Evolutionary conservation across 2,329 filamentous ascomycete species (phyloP), one percentile per base, ranked within the genome.

Genomic region (Endoconidiophora laricicola): DNA sequence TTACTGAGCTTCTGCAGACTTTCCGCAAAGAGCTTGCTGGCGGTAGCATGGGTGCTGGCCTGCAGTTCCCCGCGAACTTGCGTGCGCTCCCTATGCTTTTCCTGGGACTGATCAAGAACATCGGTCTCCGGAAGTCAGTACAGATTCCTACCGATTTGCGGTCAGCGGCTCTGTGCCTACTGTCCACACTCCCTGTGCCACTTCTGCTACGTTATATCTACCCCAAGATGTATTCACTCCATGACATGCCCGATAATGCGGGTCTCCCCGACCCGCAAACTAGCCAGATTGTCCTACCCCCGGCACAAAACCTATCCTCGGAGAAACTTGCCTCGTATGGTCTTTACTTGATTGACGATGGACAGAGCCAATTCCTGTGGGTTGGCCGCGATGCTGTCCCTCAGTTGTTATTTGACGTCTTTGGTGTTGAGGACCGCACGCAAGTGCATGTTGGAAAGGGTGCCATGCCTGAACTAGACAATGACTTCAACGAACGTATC

Each of bases 281-380:
- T 2, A 88, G 86, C 58, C 85, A 93, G 60, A 95, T 94, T 55
- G 74, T 86, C 46, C 78, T 98, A 49, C 91, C 91, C 22, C 86
- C 85, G 3, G 73, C 85, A 0, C 61, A 86, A 59, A 95, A 95
- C 63, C 73, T 96, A 52, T 87, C 86, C 2, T 94, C 88, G 1
- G 86, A 90, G 63, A 78, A 83, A 44, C 76, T 98, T 46, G 85
- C 86, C 3, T 77, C 87, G 0, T 94, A 93, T 61, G 91, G 91
- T 24, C 70, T 98, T 16, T 98, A 98, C 65, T 75, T 98, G 52
- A 91, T 98, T 58, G 91, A 98, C 59, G 91, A 98, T 60, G 88
- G 88, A 2, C 90, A 95, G 65, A 95, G 86, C 4, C 91, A 98
- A 63, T 98, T 98, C 73, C 68, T 98, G 44, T 98, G 91, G 91